These are phyloP conservation scores for Nothopassalora personata DNA, from an alignment of 2,329 filamentous ascomycete genomes.

Conservation along the genomic window DNA sequence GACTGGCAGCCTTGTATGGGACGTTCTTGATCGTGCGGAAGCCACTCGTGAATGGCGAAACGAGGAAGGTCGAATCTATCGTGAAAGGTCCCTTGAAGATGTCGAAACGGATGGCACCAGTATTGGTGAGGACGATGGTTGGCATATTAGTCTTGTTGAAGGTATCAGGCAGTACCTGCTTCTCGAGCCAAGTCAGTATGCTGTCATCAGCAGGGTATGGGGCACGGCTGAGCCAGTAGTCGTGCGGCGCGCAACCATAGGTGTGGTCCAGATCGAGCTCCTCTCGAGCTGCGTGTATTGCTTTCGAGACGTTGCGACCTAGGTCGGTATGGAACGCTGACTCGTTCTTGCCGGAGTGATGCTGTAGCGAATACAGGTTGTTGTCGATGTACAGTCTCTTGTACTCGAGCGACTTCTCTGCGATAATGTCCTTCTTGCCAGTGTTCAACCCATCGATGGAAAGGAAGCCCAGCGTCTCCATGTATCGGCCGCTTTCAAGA, in stretches of 20 bases:
- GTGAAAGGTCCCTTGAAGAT: constrained; percentile 92
- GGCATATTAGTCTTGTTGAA: constrained; percentile 44
- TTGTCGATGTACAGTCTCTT: constrained; percentile 86
- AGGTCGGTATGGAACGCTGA: constrained; percentile 69
- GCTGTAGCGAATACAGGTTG: constrained; percentile 76
- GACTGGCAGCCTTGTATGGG: constrained; percentile 67
- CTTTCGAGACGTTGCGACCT: constrained; percentile 64
- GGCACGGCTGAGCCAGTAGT: constrained; percentile 75
- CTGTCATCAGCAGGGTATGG: constrained; percentile 68
- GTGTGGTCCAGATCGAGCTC: constrained; percentile 65
- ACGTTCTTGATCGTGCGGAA: constrained; percentile 76
- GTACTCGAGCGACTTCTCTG: constrained; percentile 52
- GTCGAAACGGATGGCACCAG: constrained; percentile 88
- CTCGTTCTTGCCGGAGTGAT: constrained; percentile 70
- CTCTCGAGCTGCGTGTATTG: constrained; percentile 65
- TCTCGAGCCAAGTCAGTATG: constrained; percentile 75
- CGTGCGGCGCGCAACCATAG: constrained; percentile 77
- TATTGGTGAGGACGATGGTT: constrained; percentile 74
- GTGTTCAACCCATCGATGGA: constrained; percentile 65
- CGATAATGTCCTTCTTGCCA: constrained; percentile 27
- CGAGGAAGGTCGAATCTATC: constrained; percentile 74
- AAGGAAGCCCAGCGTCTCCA: constrained; percentile 93
- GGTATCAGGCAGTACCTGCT: constrained; percentile 63
- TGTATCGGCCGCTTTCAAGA: constrained; percentile 82
- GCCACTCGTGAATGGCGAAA: constrained; percentile 80